Evolutionary conservation across 2,329 filamentous ascomycete genomes (phyloP).

Genomic region (Incumbomyces lentus): DNA sequence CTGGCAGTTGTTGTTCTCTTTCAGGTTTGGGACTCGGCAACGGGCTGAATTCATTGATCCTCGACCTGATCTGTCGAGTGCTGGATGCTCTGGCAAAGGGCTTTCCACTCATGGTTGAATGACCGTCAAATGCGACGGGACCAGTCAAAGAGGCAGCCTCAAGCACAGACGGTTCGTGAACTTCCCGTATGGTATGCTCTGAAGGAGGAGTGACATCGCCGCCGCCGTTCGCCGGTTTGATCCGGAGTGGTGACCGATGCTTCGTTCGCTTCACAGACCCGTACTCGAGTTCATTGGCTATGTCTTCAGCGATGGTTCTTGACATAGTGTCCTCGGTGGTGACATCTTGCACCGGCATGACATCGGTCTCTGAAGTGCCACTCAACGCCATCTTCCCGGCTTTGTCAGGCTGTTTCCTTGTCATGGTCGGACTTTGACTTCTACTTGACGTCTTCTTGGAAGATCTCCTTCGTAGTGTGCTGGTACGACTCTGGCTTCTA

Average conservation of each 20-base stretch:
- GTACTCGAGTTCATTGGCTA: constrained; percentile 2
- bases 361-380: constrained; percentile 7
- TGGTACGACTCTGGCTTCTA: constrained; percentile 6
- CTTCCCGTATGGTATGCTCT: constrained; percentile 1
- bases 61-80: constrained; percentile 13
- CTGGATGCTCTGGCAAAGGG: constrained; percentile 38
- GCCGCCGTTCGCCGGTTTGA: neutral
- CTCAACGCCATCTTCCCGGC: neutral
- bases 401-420: constrained; percentile 4
- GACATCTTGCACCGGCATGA: constrained; percentile 12
- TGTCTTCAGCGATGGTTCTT: neutral
- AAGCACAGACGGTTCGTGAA: too few relatives aligned
- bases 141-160: neutral
- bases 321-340: neutral
- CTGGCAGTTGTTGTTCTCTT: constrained; percentile 5
- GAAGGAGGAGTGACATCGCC: constrained; percentile 1
- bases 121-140: neutral
- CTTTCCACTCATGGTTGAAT: constrained; percentile 36
- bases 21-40: constrained; percentile 10
- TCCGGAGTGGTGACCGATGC: constrained; percentile 4
- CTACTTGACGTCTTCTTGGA: constrained; percentile 3
- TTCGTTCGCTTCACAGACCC: constrained; percentile 2
- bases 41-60: constrained; percentile 4
- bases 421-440: constrained; percentile 5
- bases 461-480: neutral